Evolutionary conservation across 805 yeast genomes (phyloP).

Genomic region (Brettanomyces naardenensis): DNA sequence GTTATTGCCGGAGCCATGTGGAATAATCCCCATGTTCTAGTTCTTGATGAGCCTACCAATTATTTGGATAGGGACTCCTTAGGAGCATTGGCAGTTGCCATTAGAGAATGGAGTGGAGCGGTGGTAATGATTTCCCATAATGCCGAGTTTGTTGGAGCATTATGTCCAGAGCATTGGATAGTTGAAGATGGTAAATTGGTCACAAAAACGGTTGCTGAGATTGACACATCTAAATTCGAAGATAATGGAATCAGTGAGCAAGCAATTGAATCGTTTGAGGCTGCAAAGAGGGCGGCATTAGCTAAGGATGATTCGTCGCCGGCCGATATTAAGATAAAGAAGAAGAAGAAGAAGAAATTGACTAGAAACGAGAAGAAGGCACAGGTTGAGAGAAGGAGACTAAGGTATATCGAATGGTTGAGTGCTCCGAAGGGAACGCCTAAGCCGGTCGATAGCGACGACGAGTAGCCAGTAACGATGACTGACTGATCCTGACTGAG

Average conservation of each 20-base stretch:
- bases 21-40: conserved; percentile 97
- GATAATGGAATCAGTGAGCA: conserved; percentile 58
- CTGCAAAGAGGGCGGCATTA: conserved; percentile 38
- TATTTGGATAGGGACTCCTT: conserved; percentile 96
- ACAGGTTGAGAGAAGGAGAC: conserved; percentile 88
- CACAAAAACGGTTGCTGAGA: conserved; percentile 69
- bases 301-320: conserved; percentile 76
- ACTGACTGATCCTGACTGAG: too few species aligned
- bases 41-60: conserved; percentile 96
- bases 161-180: conserved; percentile 98
- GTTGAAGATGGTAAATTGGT: conserved; percentile 89
- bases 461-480: too few species aligned
- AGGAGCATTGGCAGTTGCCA: conserved; percentile 96
- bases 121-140: conserved; percentile 98
- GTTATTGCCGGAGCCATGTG: conserved; percentile 99
- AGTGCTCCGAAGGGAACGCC: conserved; percentile 98
- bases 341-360: conserved; percentile 86
- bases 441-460: conserved; percentile 88
- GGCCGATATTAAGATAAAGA: conserved; percentile 86
- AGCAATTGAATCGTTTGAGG: conserved; percentile 36
- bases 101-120: conserved; percentile 97
- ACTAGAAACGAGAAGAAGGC: conserved; percentile 93
- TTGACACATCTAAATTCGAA: conserved; percentile 76
- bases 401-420: conserved; percentile 91
- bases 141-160: conserved; percentile 92